Evolutionary conservation across 148 eudicot genomes (phyloP), one percentile per base, ranked within the genome.

Genomic region (Persicaria maculosa): DNA sequence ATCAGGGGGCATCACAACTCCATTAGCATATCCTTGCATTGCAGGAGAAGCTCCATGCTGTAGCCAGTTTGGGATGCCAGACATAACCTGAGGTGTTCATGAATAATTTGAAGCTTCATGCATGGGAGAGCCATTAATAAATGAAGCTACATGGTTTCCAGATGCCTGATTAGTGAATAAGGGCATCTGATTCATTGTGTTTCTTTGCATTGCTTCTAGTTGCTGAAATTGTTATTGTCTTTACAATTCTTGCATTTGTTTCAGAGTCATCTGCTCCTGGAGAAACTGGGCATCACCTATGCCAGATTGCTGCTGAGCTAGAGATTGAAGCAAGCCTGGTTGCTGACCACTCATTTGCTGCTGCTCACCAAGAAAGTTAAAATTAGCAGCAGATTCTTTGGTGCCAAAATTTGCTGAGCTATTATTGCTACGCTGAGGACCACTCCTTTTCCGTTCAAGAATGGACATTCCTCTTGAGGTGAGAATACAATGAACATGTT

Each of bases 221-320:
- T 89, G 93, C 52, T 80, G 84, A 75, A 87, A 59, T 74, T 86
- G 90, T 47, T 87, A 89, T 76, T 88, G 89, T 75, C 88, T 87
- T 72, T 92, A 93, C 78, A 94, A 75, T 76, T 95, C 93, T 78
- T 92, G 92, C 91, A 94, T 87, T 80, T 88, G 90, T 80, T 82
- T 84, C 61, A 86, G 20, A 79, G 88, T 88, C 22, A 78, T 68
- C 76, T 91, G 93, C 76, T 90, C 92, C 72, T 86, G 97, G 75
- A 86, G 14, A 74, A 82, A 73, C 77, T 85, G 97, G 72, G 79
- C 72, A 73, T 94, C 97, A 80, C 72, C 75, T 64, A 82, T 74
- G 16, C 91, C 91, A 74, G 94, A 79, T 68, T 81, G 92, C 74
- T 89, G 98, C 61, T 72, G 83, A 40, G 88, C 80, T 67, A 79